A percentile compares a stretch with the other conserved stretches of the same genome.
Evolutionary conservation across 768 basidiomycete species (phyloP).

Genomic region (Zangia roseola): DNA sequence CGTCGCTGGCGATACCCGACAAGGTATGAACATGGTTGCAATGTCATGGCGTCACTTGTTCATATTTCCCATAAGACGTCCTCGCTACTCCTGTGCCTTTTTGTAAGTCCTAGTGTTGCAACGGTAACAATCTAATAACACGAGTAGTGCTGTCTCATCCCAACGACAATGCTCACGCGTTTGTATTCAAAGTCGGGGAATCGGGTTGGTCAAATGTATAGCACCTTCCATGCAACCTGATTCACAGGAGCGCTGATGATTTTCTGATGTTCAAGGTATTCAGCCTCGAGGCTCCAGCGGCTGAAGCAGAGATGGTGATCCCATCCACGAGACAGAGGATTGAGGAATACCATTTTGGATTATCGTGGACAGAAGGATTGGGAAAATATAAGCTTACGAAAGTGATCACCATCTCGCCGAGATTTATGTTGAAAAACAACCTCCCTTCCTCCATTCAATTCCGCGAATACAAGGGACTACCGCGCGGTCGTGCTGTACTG

Average conservation of each 20-base stretch:
- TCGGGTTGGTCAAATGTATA: slow-evolving; percentile 87
- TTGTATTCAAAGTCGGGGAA: slow-evolving; percentile 74
- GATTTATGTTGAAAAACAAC: slow-evolving; percentile 88
- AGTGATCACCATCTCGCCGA: slow-evolving; percentile 86
- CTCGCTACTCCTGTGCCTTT: slow-evolving; percentile 68
- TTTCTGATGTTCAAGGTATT: slow-evolving; percentile 50
- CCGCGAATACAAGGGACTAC: slow-evolving; percentile 79
- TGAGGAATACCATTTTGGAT: slow-evolving; percentile 75
- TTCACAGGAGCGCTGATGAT: slow-evolving; percentile 4
- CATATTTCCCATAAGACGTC: slow-evolving; percentile 34
- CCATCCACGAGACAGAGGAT: slow-evolving; percentile 58
- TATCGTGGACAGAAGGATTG: slow-evolving; percentile 92
- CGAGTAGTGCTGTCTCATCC: slow-evolving; percentile 81
- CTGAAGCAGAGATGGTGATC: slow-evolving; percentile 81
- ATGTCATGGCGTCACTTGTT: slow-evolving; percentile 16
- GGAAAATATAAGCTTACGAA: slow-evolving; percentile 98
- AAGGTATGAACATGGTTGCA: slow-evolving; percentile 40
- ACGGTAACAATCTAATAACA: slow-evolving; percentile 2
- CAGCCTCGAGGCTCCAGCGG: slow-evolving; percentile 87
- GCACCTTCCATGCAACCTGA: slow-evolving; percentile 5
- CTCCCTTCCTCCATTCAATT: slow-evolving; percentile 67
- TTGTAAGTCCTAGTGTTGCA: slow-evolving; percentile 49
- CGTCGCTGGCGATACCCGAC: slow-evolving; percentile 77
- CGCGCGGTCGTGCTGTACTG: slow-evolving; percentile 58
- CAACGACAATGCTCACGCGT: slow-evolving; percentile 77